A percentile compares a stretch with the other conserved stretches of the same genome.
phyloP scores from a whole-genome alignment of 208 protist genomes.

The Acanthamoeba polyphaga region DNA sequence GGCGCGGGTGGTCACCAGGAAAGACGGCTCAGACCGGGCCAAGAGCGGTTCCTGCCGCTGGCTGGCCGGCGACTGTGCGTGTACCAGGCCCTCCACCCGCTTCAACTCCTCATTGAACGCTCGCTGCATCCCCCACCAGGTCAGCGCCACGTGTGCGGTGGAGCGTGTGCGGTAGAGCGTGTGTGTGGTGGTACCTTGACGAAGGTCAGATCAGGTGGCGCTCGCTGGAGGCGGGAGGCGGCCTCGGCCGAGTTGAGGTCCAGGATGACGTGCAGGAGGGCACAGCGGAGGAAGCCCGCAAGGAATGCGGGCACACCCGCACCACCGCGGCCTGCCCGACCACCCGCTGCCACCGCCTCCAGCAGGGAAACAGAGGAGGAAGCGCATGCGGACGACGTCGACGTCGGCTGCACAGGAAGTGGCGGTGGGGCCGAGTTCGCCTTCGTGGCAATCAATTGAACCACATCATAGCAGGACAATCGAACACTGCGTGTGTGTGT shows the following conservation, averaged over 20 bases:
- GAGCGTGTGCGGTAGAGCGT: neutral
- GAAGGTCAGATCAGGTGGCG: neutral
- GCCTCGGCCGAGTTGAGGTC: slow-evolving; percentile 13
- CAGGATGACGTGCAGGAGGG: neutral
- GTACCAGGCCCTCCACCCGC: neutral
- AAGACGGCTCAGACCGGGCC: neutral
- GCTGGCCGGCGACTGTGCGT: neutral
- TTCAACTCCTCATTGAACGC: neutral
- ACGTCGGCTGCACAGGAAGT: too few relatives aligned
- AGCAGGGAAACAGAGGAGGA: neutral
- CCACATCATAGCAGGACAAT: slow-evolving; percentile 11
- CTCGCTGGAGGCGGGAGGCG: neutral
- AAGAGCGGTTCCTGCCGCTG: neutral
- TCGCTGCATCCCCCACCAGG: neutral
- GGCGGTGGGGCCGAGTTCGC: too few relatives aligned
- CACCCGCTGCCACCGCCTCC: neutral
- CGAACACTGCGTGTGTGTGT: neutral
- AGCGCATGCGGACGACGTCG: too few relatives aligned
- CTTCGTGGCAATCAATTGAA: neutral
- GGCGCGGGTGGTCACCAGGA: neutral
- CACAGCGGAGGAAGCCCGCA: neutral
- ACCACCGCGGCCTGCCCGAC: neutral
- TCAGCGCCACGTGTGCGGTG: too few relatives aligned
- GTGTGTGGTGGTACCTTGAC: neutral
- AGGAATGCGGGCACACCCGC: neutral